phyloP scores from a whole-genome alignment of 1,139 yeast genomes.

The Arxiozyma slooffiae region DNA sequence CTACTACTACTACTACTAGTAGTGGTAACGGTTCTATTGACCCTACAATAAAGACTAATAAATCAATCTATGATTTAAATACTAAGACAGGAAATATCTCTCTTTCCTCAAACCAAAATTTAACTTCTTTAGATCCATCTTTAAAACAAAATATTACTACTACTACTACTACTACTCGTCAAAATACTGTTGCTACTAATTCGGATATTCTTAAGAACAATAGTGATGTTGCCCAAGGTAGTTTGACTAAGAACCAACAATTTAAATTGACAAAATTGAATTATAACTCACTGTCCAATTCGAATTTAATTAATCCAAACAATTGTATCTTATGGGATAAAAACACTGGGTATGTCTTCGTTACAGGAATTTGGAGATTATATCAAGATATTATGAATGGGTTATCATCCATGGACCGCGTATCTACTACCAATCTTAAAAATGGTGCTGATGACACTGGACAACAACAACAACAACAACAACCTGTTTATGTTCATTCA shows the following conservation, averaged over 20 bases:
- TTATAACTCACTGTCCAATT: conserved; percentile 14
- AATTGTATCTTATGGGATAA: conserved; percentile 84
- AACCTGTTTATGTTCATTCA: neutral
- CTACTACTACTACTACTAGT: neutral
- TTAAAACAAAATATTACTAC: neutral
- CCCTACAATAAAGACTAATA: neutral
- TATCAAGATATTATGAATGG: conserved; percentile 30
- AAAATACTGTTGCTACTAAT: neutral
- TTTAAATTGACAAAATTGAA: conserved; percentile 24
- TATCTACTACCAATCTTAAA: neutral
- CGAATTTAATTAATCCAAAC: conserved; percentile 22
- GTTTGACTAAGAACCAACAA: conserved; percentile 26
- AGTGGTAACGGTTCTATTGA: neutral
- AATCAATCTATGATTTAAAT: conserved; percentile 3
- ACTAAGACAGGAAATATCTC: conserved; percentile 4
- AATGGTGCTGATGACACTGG: neutral
- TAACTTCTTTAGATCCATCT: neutral
- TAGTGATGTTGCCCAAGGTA: neutral
- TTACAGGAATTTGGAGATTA: conserved; percentile 81
- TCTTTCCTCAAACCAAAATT: conserved; percentile 1
- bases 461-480: neutral
- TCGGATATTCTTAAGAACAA: neutral
- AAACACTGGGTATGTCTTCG: conserved; percentile 76
- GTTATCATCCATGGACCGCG: conserved; percentile 9
- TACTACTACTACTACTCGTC: too few species aligned